phyloP scores from a whole-genome alignment of 257 asterid genomes.

The Orobanche coerulescens region DNA sequence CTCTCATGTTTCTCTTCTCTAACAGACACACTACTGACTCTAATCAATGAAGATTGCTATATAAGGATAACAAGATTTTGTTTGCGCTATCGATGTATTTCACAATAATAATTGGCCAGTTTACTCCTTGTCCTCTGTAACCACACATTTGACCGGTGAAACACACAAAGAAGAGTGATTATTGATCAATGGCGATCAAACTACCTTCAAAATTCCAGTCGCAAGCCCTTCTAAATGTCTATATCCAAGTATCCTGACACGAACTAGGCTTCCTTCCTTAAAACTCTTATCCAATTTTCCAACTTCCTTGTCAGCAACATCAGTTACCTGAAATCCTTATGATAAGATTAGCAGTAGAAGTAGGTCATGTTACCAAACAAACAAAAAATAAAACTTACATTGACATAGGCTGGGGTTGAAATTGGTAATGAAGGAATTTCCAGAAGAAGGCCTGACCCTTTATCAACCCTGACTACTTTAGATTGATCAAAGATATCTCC shows the following conservation, averaged over 20 bases:
- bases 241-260: constrained; percentile 78
- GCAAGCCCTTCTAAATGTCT: constrained; percentile 95
- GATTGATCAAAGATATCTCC: constrained; percentile 85
- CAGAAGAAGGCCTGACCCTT: constrained; percentile 70
- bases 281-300: constrained; percentile 65
- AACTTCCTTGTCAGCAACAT: constrained; percentile 73
- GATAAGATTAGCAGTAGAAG: constrained; percentile 7
- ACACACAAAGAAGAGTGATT: background rate
- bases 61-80: background rate
- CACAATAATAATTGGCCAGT: background rate
- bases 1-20: background rate
- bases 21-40: background rate
- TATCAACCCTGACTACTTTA: constrained; percentile 79
- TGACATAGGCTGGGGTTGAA: constrained; percentile 85
- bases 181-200: constrained; percentile 13
- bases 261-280: constrained; percentile 70
- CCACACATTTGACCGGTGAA: constrained; percentile 9
- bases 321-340: constrained; percentile 45
- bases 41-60: background rate
- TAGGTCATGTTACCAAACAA: constrained; percentile 7
- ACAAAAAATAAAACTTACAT: constrained; percentile 55
- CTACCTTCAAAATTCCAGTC: constrained; percentile 72
- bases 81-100: constrained; percentile 2
- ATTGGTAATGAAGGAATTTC: constrained; percentile 67
- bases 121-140: background rate